Conservation (phyloP, 2,329 filamentous ascomycete species). For the Orbilia blumenaviensis region DNA sequence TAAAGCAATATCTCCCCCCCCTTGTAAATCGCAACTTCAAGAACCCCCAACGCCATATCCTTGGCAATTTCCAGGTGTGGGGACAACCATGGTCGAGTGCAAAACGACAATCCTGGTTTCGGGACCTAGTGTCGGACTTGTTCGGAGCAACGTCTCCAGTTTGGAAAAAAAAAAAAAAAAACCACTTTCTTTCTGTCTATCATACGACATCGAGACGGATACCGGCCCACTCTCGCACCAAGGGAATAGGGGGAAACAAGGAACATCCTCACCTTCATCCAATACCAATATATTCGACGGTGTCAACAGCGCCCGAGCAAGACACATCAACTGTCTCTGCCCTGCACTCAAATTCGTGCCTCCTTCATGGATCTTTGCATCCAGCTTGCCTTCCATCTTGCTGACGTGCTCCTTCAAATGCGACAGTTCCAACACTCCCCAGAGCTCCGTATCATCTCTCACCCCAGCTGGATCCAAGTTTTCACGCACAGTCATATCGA, state of each 20-base stretch:
- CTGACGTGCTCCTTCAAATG: constrained; percentile 89
- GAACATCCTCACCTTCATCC: constrained; percentile 80
- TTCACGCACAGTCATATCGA: constrained; percentile 90
- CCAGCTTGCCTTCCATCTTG: constrained; percentile 86
- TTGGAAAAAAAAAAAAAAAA: no score
- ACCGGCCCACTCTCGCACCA: constrained; percentile 20
- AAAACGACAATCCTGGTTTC: constrained; percentile 3
- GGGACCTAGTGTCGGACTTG: not conserved
- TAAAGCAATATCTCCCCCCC: constrained; percentile 56
- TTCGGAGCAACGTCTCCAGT: constrained; percentile 10
- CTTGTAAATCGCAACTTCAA: constrained; percentile 1
- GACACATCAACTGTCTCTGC: constrained; percentile 90
- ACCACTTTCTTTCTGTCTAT: not conserved
- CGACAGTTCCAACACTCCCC: constrained; percentile 94
- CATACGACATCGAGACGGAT: constrained; percentile 1
- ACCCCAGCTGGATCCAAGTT: constrained; percentile 90
- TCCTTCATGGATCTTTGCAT: constrained; percentile 91
- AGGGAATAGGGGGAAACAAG: constrained; percentile 29
- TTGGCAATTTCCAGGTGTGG: not conserved
- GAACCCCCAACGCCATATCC: not conserved
- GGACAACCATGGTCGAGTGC: constrained; percentile 2
- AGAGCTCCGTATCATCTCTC: constrained; percentile 95
- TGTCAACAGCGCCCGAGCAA: constrained; percentile 91
- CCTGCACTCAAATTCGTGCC: constrained; percentile 95
- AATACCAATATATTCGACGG: constrained; percentile 97